These are phyloP conservation scores for Hibiscus trionum DNA, from an alignment of 345 rosid genomes.

Conservation along the genomic window DNA sequence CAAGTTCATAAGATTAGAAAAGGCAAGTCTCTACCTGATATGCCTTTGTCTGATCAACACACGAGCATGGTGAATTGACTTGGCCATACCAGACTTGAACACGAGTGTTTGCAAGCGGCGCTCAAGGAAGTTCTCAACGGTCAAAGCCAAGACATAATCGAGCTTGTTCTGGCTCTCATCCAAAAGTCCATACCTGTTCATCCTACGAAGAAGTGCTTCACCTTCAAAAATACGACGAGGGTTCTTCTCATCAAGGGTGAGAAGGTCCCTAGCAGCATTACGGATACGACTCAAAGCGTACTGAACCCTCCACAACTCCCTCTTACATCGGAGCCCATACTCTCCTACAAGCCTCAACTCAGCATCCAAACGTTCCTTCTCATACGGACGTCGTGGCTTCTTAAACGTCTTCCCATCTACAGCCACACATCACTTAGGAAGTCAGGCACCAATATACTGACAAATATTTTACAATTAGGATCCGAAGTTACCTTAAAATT, in stretches of 20 bases:
- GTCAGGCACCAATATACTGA: not conserved
- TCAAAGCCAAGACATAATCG: conserved; percentile 55
- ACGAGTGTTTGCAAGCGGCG: conserved; percentile 38
- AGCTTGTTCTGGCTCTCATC: conserved; percentile 59
- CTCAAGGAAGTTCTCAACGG: conserved; percentile 44
- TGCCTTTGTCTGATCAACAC: conserved; percentile 17
- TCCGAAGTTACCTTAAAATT: not conserved
- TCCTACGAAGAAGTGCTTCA: conserved; percentile 53
- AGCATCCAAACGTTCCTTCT: conserved; percentile 52
- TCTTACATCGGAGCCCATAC: conserved; percentile 49
- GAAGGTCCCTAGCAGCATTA: conserved; percentile 52
- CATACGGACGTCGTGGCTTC: conserved; percentile 40
- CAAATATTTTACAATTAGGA: not conserved
- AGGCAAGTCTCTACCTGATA: conserved; percentile 7
- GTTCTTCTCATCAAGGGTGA: conserved; percentile 57
- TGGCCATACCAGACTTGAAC: conserved; percentile 25
- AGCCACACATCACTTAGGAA: not conserved
- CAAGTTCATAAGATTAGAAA: not conserved
- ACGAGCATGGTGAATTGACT: conserved; percentile 16
- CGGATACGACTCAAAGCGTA: conserved; percentile 49
- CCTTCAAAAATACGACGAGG: conserved; percentile 51
- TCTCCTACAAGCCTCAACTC: conserved; percentile 60
- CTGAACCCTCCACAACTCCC: conserved; percentile 62
- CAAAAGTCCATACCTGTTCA: conserved; percentile 33
- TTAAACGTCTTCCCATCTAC: conserved; percentile 38